These are phyloP conservation scores for Apiotrichum porosum DNA, from an alignment of 1,284 basidiomycete genomes.

Conservation along the genomic window DNA sequence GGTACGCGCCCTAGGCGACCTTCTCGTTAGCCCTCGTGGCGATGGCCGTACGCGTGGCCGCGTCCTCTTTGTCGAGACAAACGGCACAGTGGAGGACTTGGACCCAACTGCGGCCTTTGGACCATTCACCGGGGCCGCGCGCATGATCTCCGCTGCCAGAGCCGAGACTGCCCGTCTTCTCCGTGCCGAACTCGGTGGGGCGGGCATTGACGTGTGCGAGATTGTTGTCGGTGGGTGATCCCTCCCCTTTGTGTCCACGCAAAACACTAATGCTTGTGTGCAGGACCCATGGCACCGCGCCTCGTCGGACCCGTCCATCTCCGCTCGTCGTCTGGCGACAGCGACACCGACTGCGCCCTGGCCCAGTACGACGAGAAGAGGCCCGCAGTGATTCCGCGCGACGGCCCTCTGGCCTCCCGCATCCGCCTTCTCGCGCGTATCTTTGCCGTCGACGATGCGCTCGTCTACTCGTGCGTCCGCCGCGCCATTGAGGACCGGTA, in stretches of 20 bases:
- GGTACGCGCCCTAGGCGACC: conserved; percentile 34
- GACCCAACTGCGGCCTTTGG: background rate
- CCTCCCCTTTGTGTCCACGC: no score
- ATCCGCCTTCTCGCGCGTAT: conserved; percentile 28
- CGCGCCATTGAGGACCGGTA: conserved; percentile 42
- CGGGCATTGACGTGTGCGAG: conserved; percentile 40
- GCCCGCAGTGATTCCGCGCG: background rate
- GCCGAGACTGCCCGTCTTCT: conserved; percentile 27
- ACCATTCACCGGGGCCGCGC: conserved; percentile 11
- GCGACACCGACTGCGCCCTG: conserved; percentile 16
- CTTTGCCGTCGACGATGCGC: conserved; percentile 43
- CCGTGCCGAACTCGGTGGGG: conserved; percentile 22
- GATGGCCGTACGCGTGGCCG: conserved; percentile 18
- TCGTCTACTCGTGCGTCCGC: conserved; percentile 39
- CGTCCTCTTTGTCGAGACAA: conserved; percentile 41
- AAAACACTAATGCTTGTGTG: background rate
- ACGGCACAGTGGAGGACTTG: conserved; percentile 14
- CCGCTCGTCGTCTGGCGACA: conserved; percentile 26
- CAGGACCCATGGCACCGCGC: conserved; percentile 28
- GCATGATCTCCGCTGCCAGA: conserved; percentile 28
- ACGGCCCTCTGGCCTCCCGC: conserved; percentile 18
- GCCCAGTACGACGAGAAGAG: background rate
- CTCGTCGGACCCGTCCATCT: conserved; percentile 8
- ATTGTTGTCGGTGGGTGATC: conserved; percentile 37
- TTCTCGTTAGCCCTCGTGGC: conserved; percentile 19